phyloP scores from a whole-genome alignment of 2,329 filamentous ascomycete genomes.

The Trichoderma koningiopsis region DNA sequence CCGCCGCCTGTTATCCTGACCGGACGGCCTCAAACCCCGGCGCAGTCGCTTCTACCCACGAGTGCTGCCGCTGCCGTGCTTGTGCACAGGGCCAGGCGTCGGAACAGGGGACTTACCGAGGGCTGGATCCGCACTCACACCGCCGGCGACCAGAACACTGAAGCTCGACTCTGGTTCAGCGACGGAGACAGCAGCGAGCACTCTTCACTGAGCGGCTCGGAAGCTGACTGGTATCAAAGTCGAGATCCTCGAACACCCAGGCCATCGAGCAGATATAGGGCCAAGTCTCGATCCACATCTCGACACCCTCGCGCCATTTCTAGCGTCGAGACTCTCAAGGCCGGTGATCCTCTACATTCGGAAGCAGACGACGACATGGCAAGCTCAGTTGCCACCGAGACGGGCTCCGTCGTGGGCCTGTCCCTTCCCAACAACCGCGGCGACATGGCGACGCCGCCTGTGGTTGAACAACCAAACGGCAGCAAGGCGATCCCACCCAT shows the following conservation, averaged over 20 bases:
- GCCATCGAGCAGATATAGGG: conserved; percentile 36
- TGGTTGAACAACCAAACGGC: conserved; percentile 31
- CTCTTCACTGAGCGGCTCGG: conserved; percentile 72
- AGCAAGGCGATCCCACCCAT: conserved; percentile 37
- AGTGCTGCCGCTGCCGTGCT: conserved; percentile 64
- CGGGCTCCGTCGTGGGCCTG: conserved; percentile 11
- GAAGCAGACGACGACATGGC: conserved; percentile 32
- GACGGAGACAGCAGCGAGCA: conserved; percentile 71
- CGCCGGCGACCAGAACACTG: conserved; percentile 67
- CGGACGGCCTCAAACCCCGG: conserved; percentile 26
- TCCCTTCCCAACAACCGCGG: not conserved
- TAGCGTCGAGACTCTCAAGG: conserved; percentile 59
- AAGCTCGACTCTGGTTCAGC: conserved; percentile 81
- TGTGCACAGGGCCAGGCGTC: conserved; percentile 62
- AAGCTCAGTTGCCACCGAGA: conserved; percentile 40
- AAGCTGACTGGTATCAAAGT: conserved; percentile 56
- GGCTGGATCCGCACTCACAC: conserved; percentile 87
- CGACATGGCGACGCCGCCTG: conserved; percentile 4
- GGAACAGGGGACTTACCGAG: conserved; percentile 68
- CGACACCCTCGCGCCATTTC: conserved; percentile 52
- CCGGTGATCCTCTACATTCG: conserved; percentile 31
- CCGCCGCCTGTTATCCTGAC: conserved; percentile 49
- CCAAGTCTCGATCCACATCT: conserved; percentile 34
- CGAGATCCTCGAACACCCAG: conserved; percentile 52
- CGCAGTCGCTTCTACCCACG: conserved; percentile 38